Percentiles rank a stretch among this genome's conserved stretches.
Evolutionary conservation across 306 rosid species (phyloP).

Genomic region (Begonia masoniana): DNA sequence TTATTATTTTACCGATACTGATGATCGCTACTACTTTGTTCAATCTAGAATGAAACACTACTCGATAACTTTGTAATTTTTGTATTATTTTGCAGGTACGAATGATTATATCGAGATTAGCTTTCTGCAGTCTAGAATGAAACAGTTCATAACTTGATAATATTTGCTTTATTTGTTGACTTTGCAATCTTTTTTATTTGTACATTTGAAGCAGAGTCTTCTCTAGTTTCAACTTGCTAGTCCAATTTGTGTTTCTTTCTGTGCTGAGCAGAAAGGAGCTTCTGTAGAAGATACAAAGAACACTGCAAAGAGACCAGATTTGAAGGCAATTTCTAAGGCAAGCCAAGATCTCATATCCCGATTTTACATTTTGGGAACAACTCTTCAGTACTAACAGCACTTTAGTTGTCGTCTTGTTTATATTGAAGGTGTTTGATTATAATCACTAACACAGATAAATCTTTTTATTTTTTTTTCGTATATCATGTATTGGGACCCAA

Average conservation of each 20-base stretch:
- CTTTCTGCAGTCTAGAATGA: background rate
- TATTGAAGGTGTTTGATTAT: no score
- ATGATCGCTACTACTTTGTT: background rate
- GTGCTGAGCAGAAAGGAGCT: conserved; percentile 19
- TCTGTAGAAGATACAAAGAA: conserved; percentile 17
- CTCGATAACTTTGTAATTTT: background rate
- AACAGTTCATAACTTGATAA: no score
- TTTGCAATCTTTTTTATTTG: no score
- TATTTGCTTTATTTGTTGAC: no score
- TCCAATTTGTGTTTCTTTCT: no score
- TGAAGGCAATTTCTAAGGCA: conserved; percentile 76
- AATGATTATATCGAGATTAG: background rate
- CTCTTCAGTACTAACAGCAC: no score
- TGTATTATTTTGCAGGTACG: background rate
- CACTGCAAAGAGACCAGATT: conserved; percentile 67
- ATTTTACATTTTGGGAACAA: no score
- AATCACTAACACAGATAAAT: no score
- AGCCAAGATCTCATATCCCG: conserved; percentile 15
- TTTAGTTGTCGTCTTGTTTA: no score
- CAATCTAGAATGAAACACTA: background rate
- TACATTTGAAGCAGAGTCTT: background rate
- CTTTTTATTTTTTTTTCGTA: no score
- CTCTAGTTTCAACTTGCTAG: background rate
- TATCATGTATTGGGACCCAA: no score
- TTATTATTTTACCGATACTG: no score